These are phyloP conservation scores for Prunus padus DNA, from an alignment of 306 rosid genomes.

Conservation along the genomic window DNA sequence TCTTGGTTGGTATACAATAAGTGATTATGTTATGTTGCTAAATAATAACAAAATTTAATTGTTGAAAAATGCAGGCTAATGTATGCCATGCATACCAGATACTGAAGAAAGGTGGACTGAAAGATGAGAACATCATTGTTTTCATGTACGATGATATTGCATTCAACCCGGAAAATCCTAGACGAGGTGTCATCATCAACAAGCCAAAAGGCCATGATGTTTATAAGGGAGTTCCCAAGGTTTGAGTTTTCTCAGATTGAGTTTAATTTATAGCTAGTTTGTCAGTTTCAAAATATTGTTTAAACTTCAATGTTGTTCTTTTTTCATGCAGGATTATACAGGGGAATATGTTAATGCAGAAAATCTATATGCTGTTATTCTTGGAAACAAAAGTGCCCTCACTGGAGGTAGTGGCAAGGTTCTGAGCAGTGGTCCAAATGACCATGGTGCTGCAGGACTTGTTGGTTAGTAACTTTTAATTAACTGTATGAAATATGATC, in stretches of 20 bases:
- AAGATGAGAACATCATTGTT: slow-evolving; percentile 48
- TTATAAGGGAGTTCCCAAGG: slow-evolving; percentile 58
- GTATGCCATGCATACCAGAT: slow-evolving; percentile 58
- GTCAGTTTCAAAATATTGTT: no score
- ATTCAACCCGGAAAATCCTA: slow-evolving; percentile 29
- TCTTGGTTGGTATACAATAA: no score
- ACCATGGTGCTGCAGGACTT: slow-evolving; percentile 50
- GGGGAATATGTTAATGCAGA: slow-evolving; percentile 8
- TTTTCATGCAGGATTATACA: slow-evolving; percentile 43
- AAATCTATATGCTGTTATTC: slow-evolving; percentile 54
- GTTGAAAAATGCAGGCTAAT: slow-evolving; percentile 37
- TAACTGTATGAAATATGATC: background rate
- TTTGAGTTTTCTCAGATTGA: background rate
- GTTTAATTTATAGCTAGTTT: background rate
- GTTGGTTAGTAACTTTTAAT: slow-evolving; percentile 37
- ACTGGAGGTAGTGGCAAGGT: slow-evolving; percentile 76
- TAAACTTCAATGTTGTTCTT: background rate
- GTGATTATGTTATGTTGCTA: background rate
- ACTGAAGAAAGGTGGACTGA: slow-evolving; percentile 46
- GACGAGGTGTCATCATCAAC: slow-evolving; percentile 51
- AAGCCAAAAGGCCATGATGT: slow-evolving; percentile 41
- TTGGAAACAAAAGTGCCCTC: slow-evolving; percentile 49
- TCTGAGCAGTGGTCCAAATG: slow-evolving; percentile 49
- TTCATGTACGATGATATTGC: slow-evolving; percentile 67
- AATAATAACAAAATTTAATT: background rate